phyloP scores from a whole-genome alignment of 257 asterid species.

The Solanum habrochaites region DNA sequence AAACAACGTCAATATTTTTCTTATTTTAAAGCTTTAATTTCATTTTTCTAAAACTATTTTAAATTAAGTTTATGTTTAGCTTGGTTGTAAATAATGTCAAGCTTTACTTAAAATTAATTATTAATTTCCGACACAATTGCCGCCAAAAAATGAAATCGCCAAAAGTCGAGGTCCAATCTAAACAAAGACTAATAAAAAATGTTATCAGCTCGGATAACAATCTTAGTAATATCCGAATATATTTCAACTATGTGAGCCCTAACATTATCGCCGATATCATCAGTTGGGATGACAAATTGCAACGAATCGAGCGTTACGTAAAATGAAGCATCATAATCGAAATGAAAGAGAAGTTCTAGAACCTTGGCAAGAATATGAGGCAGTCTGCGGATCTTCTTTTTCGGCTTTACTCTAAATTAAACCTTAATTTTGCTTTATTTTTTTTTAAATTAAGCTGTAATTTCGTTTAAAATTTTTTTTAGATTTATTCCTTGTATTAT shows the following conservation, averaged over 20 bases:
- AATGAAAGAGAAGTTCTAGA: constrained; percentile 58
- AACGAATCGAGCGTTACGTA: constrained; percentile 35
- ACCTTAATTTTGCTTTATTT: too few relatives aligned
- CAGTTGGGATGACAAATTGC: constrained; percentile 52
- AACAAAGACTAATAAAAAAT: constrained; percentile 11
- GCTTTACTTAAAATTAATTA: too few relatives aligned
- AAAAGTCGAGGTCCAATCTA: constrained; percentile 46
- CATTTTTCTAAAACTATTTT: too few relatives aligned
- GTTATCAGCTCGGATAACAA: constrained; percentile 37
- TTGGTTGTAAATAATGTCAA: too few relatives aligned
- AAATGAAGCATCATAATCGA: constrained; percentile 55
- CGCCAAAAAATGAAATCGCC: constrained; percentile 71
- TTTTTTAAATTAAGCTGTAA: too few relatives aligned
- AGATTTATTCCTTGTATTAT: too few relatives aligned
- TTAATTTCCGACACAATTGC: constrained; percentile 35
- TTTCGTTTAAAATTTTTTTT: too few relatives aligned
- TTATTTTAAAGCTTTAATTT: too few relatives aligned
- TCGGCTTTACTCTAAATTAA: not conserved
- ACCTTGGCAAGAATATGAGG: constrained; percentile 57
- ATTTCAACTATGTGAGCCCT: constrained; percentile 60
- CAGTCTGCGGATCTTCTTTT: constrained; percentile 58
- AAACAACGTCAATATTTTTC: too few relatives aligned
- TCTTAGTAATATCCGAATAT: constrained; percentile 68
- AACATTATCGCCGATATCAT: constrained; percentile 26
- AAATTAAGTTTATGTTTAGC: too few relatives aligned